phyloP scores from a whole-genome alignment of 306 rosid species.

The Glycyrrhiza uralensis region DNA sequence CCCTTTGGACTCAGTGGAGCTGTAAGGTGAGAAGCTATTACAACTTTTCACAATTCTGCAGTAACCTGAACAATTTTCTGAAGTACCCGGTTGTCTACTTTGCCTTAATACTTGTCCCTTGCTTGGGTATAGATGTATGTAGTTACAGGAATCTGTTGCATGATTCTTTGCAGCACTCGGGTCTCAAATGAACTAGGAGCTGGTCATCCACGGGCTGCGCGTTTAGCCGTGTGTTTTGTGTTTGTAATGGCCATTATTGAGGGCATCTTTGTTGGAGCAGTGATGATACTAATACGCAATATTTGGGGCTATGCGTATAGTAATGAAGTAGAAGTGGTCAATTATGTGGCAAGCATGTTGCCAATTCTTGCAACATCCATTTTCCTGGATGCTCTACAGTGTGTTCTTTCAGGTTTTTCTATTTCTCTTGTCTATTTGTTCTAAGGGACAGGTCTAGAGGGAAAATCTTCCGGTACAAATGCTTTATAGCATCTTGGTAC shows the following conservation, averaged over 20 bases:
- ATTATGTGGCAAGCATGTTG: slow-evolving; percentile 53
- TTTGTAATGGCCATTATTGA: slow-evolving; percentile 46
- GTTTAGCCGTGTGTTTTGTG: slow-evolving; percentile 56
- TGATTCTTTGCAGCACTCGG: slow-evolving; percentile 48
- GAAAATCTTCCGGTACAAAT: neutral
- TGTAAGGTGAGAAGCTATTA: slow-evolving; percentile 48
- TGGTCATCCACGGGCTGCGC: slow-evolving; percentile 50
- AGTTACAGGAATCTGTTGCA: neutral
- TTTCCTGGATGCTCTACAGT: slow-evolving; percentile 68
- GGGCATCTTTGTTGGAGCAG: slow-evolving; percentile 43
- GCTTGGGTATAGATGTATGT: neutral
- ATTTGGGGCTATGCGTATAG: slow-evolving; percentile 73
- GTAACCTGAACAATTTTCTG: neutral
- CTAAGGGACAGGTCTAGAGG: neutral
- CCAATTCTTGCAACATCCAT: slow-evolving; percentile 46
- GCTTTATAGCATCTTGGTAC: neutral
- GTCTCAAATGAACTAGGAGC: slow-evolving; percentile 84
- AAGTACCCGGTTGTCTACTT: neutral
- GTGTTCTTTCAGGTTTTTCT: slow-evolving; percentile 61
- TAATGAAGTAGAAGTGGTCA: slow-evolving; percentile 54
- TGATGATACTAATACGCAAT: slow-evolving; percentile 51
- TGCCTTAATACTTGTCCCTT: neutral
- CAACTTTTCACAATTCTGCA: neutral
- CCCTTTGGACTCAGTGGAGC: slow-evolving; percentile 78
- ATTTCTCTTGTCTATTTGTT: neutral